Evolutionary conservation across 805 yeast species (phyloP), one percentile per base, ranked within the genome.

Genomic region (Lipomyces yamanashiensis): DNA sequence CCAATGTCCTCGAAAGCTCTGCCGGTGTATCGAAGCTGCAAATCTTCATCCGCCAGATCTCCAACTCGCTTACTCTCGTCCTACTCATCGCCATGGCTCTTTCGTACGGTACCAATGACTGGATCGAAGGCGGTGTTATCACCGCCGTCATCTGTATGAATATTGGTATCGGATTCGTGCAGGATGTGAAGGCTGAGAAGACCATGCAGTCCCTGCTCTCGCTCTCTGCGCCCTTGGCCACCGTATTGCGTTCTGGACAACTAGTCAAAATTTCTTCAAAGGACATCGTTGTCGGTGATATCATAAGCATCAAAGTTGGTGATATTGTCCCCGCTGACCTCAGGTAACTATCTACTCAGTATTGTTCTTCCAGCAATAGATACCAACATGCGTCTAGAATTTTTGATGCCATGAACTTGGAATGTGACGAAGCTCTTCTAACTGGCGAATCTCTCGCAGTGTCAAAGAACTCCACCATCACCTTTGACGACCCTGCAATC

Each of bases 91-190:
- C 70, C 41, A 62, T 68, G 62, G 53, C 85, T 17, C 87, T 88
- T 59, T 86, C 92, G 5, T 80, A 88, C 51, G 92, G 88, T 28
- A 87, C 89, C 67, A 79, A 80, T 61, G 93, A 89, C 74, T 88
- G 90, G 89, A 88, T 88, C 67, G 85, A 90, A 7, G 95, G 92
- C 56, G 95, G 93, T 59, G 93, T 89, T 45, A 87, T 88, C 72
- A 85, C 84, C 1, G 87, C 83, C 56, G 92, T 89, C 33, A 84
- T 89, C 40, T 73, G 73, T 39, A 79, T 88, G 61, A 88, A 88
- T 71, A 85, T 88, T 49, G 75, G 76, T 34, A 87, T 88, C 61
- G 95, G 95, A 3, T 82, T 86, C 61, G 75, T 82, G 67, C 95
- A 88, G 75, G 93, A 88, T 72, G 80, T 78, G 72, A 85, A 84